Base-by-base conservation (phyloP, 148 eudicot species). In the Chenopodium berlandieri region DNA sequence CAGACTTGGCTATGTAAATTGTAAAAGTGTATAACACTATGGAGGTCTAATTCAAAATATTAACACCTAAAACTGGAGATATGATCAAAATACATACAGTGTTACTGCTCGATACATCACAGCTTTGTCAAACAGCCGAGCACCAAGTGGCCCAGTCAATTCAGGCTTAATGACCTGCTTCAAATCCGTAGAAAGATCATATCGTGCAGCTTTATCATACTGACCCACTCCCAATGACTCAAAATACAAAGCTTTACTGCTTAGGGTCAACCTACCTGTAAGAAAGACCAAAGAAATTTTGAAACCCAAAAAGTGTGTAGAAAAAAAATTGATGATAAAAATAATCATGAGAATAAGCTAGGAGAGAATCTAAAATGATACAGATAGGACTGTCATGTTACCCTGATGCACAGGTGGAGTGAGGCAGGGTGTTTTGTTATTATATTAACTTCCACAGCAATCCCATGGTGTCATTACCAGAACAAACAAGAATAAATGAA, bases 51-150 rank as follows among this genome's bases (percentile, higher is more conserved):
- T 7, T 71, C 44, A 34, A 23, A 16, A 71, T 30, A 44, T 16
- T 77, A 68, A 67, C 68, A 75, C 58, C 75, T 83, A 19, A 20
- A 47, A 83, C 62, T 68, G 27, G 37, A 72, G 78, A 73, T n/a
- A 71, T 25, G 73, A 83, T 78, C 54, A 80, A 31, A 72, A 81
- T 80, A 80, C 97, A 60, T 89, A 94, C 98, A 80, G 63, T 75
- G 88, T 78, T 48, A 86, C 78, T 79, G 98, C 90, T 86, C 89
- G 91, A 91, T 94, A 94, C 93, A 92, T 89, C 70, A 94, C 94
- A 73, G 98, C 98, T 88, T 91, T 94, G 89, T 94, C 97, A 80
- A 91, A 94, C 78, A 94, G 87, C 80, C 94, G 93, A 86, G 97
- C 94, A 85, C 98, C 98, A 82, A 94, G 84, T 31, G 98, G 98